Evolutionary conservation across 2,329 filamentous ascomycete genomes (phyloP).

Genomic region (Stemphylium beticola): DNA sequence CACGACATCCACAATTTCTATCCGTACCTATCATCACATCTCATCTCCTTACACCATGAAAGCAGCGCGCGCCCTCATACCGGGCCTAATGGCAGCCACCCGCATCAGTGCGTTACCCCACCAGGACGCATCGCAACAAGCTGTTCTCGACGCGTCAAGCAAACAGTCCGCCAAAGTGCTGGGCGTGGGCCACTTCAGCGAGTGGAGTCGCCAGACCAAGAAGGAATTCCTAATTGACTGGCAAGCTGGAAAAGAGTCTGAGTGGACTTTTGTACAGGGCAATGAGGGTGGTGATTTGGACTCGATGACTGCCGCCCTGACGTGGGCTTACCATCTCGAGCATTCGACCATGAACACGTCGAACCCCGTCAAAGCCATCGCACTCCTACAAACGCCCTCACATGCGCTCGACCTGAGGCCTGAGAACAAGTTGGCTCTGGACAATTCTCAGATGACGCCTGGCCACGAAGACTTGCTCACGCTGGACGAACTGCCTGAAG

Average conservation of each 20-base stretch:
- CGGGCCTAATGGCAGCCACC: conserved; percentile 18
- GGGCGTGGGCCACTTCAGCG: conserved; percentile 57
- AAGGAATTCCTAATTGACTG: conserved; percentile 56
- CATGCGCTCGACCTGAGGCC: conserved; percentile 56
- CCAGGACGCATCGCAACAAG: conserved; percentile 23
- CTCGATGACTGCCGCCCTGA: conserved; percentile 53
- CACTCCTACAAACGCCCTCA: conserved; percentile 54
- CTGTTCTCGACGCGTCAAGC: conserved; percentile 19
- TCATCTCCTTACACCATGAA: conserved; percentile 23
- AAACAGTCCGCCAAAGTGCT: conserved; percentile 18
- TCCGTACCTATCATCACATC: neutral
- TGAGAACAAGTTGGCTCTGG: conserved; percentile 55
- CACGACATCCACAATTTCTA: neutral
- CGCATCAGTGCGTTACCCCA: conserved; percentile 25
- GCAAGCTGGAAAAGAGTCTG: conserved; percentile 51
- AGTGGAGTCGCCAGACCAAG: conserved; percentile 57
- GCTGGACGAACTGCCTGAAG: conserved; percentile 56
- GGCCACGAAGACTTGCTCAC: conserved; percentile 56
- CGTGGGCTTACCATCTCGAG: conserved; percentile 57
- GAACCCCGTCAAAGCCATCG: conserved; percentile 54
- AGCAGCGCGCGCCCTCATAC: conserved; percentile 17
- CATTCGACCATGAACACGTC: conserved; percentile 53
- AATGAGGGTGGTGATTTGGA: conserved; percentile 56
- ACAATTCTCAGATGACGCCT: conserved; percentile 55
- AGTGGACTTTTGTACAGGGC: conserved; percentile 56